Evolutionary conservation across 2,329 filamentous ascomycete species (phyloP).

Genomic region (Cercospora sp.): DNA sequence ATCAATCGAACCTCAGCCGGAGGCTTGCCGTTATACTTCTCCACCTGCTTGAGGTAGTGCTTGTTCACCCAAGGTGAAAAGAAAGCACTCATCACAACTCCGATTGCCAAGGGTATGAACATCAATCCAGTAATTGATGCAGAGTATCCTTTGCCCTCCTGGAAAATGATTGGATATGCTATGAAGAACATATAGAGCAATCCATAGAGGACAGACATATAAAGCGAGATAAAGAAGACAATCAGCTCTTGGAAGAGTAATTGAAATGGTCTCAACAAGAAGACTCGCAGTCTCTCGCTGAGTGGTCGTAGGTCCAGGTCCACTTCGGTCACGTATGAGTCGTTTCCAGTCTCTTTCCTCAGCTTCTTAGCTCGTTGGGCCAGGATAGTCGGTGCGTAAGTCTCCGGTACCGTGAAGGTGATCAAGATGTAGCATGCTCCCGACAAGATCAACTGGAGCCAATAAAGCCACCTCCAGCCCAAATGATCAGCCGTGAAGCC

Average conservation of each 20-base stretch:
- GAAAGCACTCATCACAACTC: constrained; percentile 32
- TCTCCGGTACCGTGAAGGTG: constrained; percentile 86
- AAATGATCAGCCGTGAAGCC: constrained; percentile 69
- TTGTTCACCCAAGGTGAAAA: constrained; percentile 68
- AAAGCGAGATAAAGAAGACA: constrained; percentile 77
- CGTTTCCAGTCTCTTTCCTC: constrained; percentile 66
- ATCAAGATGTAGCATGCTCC: constrained; percentile 71
- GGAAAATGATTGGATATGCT: constrained; percentile 62
- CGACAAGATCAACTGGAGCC: constrained; percentile 78
- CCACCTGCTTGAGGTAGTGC: constrained; percentile 68
- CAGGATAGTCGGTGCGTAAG: constrained; percentile 79
- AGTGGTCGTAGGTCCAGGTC: constrained; percentile 74
- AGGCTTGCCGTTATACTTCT: constrained; percentile 67
- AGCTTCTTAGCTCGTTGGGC: constrained; percentile 67
- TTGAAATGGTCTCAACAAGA: constrained; percentile 80
- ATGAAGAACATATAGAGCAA: constrained; percentile 63
- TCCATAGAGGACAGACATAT: constrained; percentile 51
- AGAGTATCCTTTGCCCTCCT: constrained; percentile 75
- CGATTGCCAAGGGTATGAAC: constrained; percentile 36
- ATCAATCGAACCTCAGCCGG: constrained; percentile 76
- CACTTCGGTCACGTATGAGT: constrained; percentile 72
- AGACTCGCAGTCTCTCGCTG: constrained; percentile 67
- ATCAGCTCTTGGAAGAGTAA: constrained; percentile 82
- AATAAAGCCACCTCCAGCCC: constrained; percentile 61
- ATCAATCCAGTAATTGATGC: constrained; percentile 78